phyloP scores from a whole-genome alignment of 2,329 filamentous ascomycete species.

The Pseudogymnoascus sp. region DNA sequence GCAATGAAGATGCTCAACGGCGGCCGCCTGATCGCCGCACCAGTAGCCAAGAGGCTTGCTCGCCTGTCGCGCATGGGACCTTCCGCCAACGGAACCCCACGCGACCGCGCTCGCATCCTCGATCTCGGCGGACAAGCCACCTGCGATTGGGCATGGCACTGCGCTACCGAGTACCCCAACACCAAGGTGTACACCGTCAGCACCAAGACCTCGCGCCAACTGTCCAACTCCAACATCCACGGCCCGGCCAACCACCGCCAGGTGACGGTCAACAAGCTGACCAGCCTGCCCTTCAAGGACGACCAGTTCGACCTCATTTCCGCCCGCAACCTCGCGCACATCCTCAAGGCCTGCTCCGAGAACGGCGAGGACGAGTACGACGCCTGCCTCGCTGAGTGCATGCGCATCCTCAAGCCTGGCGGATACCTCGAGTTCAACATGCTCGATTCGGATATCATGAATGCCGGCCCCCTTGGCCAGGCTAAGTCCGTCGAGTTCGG shows the following conservation, averaged over 20 bases:
- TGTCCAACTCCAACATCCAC: conserved; percentile 65
- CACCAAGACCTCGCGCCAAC: conserved; percentile 60
- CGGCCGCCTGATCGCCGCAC: conserved; percentile 54
- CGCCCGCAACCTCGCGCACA: conserved; percentile 73
- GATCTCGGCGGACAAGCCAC: conserved; percentile 79
- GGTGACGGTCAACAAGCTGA: conserved; percentile 67
- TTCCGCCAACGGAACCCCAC: conserved; percentile 35
- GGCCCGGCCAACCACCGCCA: conserved; percentile 83
- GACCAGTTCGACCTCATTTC: conserved; percentile 88
- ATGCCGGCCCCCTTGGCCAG: conserved; percentile 68
- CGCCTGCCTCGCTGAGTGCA: conserved; percentile 72
- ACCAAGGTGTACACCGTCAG: conserved; percentile 83
- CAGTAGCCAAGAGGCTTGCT: conserved; percentile 53
- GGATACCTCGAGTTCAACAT: conserved; percentile 88
- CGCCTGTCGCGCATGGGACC: conserved; percentile 42
- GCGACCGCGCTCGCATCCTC: conserved; percentile 58
- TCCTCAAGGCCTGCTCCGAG: conserved; percentile 65
- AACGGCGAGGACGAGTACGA: conserved; percentile 79
- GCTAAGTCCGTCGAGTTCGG: conserved; percentile 87
- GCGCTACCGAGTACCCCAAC: conserved; percentile 75
- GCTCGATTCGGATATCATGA: conserved; percentile 83
- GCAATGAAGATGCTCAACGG: conserved; percentile 54
- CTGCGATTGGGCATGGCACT: conserved; percentile 95
- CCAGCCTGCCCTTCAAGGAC: conserved; percentile 74
- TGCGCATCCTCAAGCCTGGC: conserved; percentile 80